phyloP scores from a whole-genome alignment of 2,329 filamentous ascomycete genomes.

The Venturia oleaginea region DNA sequence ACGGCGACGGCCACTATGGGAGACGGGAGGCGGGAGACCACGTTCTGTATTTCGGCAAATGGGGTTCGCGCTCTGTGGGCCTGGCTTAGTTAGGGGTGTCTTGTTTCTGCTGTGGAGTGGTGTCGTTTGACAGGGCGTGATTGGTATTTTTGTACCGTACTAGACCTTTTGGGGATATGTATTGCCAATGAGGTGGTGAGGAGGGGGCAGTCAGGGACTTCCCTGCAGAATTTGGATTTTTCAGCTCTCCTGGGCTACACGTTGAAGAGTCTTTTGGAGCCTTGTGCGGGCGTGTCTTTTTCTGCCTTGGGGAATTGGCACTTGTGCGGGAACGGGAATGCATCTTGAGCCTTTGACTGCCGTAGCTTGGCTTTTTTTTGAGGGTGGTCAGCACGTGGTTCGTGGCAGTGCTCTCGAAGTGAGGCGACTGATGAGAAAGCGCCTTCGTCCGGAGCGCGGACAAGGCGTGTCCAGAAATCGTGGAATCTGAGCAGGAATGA shows the following conservation, averaged over 20 bases:
- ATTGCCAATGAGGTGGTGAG: neutral
- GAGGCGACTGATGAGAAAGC: neutral
- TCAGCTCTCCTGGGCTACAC: neutral
- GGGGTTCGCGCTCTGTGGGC: conserved; percentile 8
- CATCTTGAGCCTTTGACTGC: too few species aligned
- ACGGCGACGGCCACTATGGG: neutral
- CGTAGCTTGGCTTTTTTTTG: conserved; percentile 4
- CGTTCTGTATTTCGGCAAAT: conserved; percentile 8
- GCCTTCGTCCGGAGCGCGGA: neutral
- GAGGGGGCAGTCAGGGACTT: conserved; percentile 1
- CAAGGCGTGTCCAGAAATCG: neutral
- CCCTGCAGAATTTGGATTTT: neutral
- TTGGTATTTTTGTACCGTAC: neutral
- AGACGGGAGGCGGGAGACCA: neutral
- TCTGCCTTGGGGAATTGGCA: neutral
- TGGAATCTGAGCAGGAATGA: neutral
- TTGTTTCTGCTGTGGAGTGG: neutral
- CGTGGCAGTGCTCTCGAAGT: neutral
- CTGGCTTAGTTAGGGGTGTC: conserved; percentile 9
- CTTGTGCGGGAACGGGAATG: neutral
- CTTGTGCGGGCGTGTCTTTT: neutral
- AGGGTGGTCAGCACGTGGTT: neutral
- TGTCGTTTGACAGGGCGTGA: too few species aligned
- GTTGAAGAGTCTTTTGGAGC: neutral
- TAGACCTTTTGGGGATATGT: neutral